Conservation (phyloP, 768 basidiomycete genomes). For the Multifurca ochricompacta region DNA sequence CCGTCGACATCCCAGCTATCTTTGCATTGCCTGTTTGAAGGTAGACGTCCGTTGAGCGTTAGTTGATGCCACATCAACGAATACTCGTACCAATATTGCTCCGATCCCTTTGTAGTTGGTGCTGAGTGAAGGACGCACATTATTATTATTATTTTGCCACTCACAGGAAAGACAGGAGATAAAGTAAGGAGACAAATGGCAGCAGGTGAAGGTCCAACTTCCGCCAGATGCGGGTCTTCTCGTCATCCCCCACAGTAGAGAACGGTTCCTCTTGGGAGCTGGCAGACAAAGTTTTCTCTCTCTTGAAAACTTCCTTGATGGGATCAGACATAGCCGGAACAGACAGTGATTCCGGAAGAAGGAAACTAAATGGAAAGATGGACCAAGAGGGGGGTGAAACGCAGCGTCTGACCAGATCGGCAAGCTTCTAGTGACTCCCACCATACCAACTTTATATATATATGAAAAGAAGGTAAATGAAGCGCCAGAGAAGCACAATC, state of each 20-base stretch:
- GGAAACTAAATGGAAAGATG: neutral
- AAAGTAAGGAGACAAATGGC: slow-evolving; percentile 15
- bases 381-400: neutral
- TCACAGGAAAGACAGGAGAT: slow-evolving; percentile 20
- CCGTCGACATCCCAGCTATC: slow-evolving; percentile 38
- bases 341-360: neutral
- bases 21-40: slow-evolving; percentile 21
- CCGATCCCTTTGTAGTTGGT: slow-evolving; percentile 14
- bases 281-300: neutral
- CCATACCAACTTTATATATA: neutral
- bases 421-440: neutral
- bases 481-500: too few species aligned
- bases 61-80: neutral
- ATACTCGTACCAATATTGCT: slow-evolving; percentile 16
- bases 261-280: neutral
- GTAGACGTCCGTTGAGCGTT: neutral
- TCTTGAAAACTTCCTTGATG: neutral
- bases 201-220: slow-evolving; percentile 14
- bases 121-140: neutral
- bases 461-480: neutral
- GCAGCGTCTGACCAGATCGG: neutral
- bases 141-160: neutral
- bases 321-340: neutral
- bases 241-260: neutral
- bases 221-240: slow-evolving; percentile 6